These are phyloP conservation scores for Leonotis leonurus DNA, from an alignment of 257 asterid species.

Conservation along the genomic window DNA sequence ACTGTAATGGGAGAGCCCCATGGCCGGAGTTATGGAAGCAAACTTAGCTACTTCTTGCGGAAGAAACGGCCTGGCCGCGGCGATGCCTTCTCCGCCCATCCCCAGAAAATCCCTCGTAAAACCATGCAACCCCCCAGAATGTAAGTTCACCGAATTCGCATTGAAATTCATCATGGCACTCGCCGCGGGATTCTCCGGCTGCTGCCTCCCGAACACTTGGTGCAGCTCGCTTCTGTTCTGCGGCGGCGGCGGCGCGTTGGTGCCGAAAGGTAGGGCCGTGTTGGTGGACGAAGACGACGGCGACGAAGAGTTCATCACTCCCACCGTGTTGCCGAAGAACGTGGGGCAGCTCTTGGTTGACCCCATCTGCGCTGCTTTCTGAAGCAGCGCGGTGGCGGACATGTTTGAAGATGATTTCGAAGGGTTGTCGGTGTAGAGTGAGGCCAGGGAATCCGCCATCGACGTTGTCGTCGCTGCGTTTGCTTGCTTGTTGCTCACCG, in stretches of 20 bases:
- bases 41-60: slow-evolving; percentile 69
- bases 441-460: slow-evolving; percentile 38
- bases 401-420: slow-evolving; percentile 37
- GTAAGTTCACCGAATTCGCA: slow-evolving; percentile 17
- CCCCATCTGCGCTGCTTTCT: slow-evolving; percentile 88
- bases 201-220: slow-evolving; percentile 34
- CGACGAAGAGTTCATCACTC: slow-evolving; percentile 45
- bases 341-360: slow-evolving; percentile 48
- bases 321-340: slow-evolving; percentile 42
- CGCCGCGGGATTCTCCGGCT: slow-evolving; percentile 19
- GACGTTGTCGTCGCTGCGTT: neutral
- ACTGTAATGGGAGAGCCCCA: slow-evolving; percentile 76
- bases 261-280: slow-evolving; percentile 14
- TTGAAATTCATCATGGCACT: slow-evolving; percentile 31
- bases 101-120: slow-evolving; percentile 91
- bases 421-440: slow-evolving; percentile 32
- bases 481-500: neutral
- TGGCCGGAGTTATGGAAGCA: slow-evolving; percentile 66
- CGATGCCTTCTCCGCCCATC: slow-evolving; percentile 45
- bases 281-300: slow-evolving; percentile 43
- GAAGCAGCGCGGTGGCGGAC: slow-evolving; percentile 92
- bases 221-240: slow-evolving; percentile 38
- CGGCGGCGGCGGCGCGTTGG: neutral
- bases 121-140: slow-evolving; percentile 35
- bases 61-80: slow-evolving; percentile 42